Percentiles rank a stretch among this genome's conserved stretches.
These are phyloP conservation scores for Geotrichum phurueaensis DNA, from an alignment of 1,139 yeast species.

Conservation along the genomic window DNA sequence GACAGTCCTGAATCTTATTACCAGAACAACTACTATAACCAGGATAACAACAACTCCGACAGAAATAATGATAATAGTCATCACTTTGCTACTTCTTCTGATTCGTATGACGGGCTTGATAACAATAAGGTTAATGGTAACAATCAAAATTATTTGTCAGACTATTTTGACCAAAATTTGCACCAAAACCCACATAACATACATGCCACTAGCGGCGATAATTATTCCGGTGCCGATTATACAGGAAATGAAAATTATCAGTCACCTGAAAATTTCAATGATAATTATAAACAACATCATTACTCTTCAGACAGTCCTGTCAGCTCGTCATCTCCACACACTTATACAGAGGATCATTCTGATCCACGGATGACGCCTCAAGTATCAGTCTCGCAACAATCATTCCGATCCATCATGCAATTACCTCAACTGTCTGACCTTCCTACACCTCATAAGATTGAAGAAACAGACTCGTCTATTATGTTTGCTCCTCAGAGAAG, in stretches of 20 bases:
- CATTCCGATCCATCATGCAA: constrained; percentile 17
- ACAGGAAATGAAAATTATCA: neutral
- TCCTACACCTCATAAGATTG: constrained; percentile 34
- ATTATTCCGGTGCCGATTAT: neutral
- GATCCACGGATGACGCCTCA: constrained; percentile 2
- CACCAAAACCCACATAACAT: neutral
- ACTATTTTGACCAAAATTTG: neutral
- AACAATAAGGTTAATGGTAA: neutral
- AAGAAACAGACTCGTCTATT: constrained; percentile 29
- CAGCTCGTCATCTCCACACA: neutral
- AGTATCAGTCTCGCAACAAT: constrained; percentile 10
- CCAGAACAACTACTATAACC: neutral
- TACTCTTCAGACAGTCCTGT: neutral
- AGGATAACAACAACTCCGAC: neutral
- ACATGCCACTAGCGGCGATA: neutral
- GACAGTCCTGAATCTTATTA: neutral
- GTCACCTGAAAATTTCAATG: neutral
- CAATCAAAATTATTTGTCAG: neutral
- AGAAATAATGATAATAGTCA: neutral
- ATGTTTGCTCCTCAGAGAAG: constrained; percentile 31
- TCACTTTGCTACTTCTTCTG: neutral
- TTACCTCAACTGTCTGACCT: constrained; percentile 27
- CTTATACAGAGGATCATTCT: neutral
- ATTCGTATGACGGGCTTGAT: neutral
- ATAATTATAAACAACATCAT: neutral